Evolutionary conservation across 306 rosid genomes (phyloP).

Genomic region (Cicer yamashitae): DNA sequence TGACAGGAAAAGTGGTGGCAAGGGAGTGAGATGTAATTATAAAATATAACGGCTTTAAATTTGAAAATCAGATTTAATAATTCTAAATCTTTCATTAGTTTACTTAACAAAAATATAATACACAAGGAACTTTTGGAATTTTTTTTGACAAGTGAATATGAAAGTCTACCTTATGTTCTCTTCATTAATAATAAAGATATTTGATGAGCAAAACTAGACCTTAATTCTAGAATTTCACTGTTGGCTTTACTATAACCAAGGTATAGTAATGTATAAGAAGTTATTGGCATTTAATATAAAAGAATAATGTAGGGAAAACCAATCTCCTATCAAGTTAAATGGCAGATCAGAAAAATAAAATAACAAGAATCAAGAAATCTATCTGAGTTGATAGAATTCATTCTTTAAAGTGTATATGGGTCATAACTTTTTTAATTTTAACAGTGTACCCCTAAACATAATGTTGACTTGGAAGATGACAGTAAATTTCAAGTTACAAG

Average conservation of each 20-base stretch:
- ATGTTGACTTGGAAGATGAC: conserved; percentile 5
- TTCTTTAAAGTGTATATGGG: conserved; percentile 9
- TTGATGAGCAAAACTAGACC: conserved; percentile 23
- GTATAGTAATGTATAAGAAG: conserved; percentile 2
- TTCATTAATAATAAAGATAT: conserved; percentile 1
- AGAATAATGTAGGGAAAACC: conserved; percentile 14
- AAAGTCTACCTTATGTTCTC: conserved; percentile 12
- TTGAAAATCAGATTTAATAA: conserved; percentile 20
- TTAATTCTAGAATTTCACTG: conserved; percentile 2
- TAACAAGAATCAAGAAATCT: conserved; percentile 4
- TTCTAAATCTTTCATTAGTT: conserved; percentile 5
- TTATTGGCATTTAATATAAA: conserved; percentile 28
- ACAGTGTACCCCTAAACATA: neutral
- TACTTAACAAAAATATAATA: conserved; percentile 11
- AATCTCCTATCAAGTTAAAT: conserved; percentile 8
- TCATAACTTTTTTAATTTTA: neutral
- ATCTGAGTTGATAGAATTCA: conserved; percentile 29
- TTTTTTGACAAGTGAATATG: conserved; percentile 21
- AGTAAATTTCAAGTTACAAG: conserved; percentile 13
- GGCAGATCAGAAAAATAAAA: conserved; percentile 27
- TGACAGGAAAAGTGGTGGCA: conserved; percentile 15
- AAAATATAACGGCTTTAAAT: conserved; percentile 8
- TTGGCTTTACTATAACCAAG: conserved; percentile 5
- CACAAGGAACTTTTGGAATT: neutral
- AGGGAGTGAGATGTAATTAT: conserved; percentile 19